Percentiles rank a stretch among this genome's conserved stretches.
Evolutionary conservation across 495 filamentous ascomycete genomes (phyloP).

Genomic region (Viridothelium virens): DNA sequence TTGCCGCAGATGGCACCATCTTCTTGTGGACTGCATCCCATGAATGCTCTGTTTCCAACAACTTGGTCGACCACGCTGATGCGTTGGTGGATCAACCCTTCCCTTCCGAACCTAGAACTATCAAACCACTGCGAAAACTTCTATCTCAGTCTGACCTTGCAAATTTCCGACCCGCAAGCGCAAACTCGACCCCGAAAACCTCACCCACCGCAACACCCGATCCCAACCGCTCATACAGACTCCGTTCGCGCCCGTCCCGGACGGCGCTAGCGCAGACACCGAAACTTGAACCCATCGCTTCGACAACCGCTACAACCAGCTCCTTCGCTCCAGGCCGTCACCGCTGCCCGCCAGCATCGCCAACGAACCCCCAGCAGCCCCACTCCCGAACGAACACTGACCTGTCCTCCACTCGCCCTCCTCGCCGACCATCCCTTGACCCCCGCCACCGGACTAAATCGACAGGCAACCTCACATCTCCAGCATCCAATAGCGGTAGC

Average conservation of each 20-base stretch:
- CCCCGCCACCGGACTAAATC: conserved; percentile 39
- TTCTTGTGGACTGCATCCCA: conserved; percentile 34
- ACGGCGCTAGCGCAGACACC: conserved; percentile 33
- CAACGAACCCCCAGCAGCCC: conserved; percentile 32
- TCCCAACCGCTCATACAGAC: conserved; percentile 26
- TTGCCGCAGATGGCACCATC: conserved; percentile 38
- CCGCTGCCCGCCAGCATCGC: conserved; percentile 27
- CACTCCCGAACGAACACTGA: conserved; percentile 8
- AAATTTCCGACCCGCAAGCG: conserved; percentile 28
- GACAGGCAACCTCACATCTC: conserved; percentile 25
- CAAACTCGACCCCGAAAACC: conserved; percentile 14
- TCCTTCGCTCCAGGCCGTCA: conserved; percentile 12
- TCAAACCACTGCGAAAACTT: conserved; percentile 30
- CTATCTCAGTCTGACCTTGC: conserved; percentile 36
- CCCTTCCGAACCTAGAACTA: background rate
- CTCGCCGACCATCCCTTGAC: conserved; percentile 49
- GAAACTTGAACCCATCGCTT: conserved; percentile 29
- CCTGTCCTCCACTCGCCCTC: background rate
- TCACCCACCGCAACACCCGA: conserved; percentile 13
- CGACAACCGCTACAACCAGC: conserved; percentile 7
- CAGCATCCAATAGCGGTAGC: conserved; percentile 27
- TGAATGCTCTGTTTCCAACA: background rate
- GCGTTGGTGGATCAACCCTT: conserved; percentile 2
- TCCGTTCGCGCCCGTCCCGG: conserved; percentile 28
- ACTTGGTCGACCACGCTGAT: background rate